Base-by-base conservation (phyloP, 768 basidiomycete genomes). In the Russula sp. region DNA sequence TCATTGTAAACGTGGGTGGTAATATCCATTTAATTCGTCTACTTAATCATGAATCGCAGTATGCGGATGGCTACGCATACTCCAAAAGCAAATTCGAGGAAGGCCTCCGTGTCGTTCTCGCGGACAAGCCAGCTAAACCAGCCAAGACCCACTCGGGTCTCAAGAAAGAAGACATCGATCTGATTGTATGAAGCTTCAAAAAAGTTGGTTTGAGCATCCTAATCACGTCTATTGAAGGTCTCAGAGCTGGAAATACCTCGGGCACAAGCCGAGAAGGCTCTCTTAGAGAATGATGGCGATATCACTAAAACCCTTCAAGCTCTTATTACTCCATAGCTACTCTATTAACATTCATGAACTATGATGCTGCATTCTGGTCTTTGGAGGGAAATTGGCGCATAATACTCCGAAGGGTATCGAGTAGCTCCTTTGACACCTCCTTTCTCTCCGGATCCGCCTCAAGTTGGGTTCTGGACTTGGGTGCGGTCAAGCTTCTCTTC, bases 11-110 rank as follows among this genome's bases (percentile, higher is more conserved):
- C 71, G 87, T 88, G 73, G 59, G 84, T 75, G 34, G 32, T 34
- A 55, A 38, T 9, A 38, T 53, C 28, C 14, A 44, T 42, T 32
- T 49, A 26, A 62, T 24, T 20, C 42, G 24, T 32, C 20, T 14
- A 34, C 30, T 48, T 22, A 48, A 58, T 26, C 32, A 53, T 54
- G 16, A 50, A 30, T 40, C 57, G 24, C 69, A 88, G 87, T 88
- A 83, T 70, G 75, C 73, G 22, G 88, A 89, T 70, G 88, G 88
- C 8, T 81, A 81, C 58, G 79, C 86, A 10, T 89, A 87, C 70
- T 83, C 83, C 28, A 89, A 88, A 72, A 77, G 79, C 57, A 84
- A 83, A 71, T 77, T 89, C 75, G 86, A 87, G 67, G 85, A 86
- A 60, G 85, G 84, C 9, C 84, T 83, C 70, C 79, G 80, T 20